phyloP scores from a whole-genome alignment of 352 stramenopile genomes.

The Phytopythium helicoides region DNA sequence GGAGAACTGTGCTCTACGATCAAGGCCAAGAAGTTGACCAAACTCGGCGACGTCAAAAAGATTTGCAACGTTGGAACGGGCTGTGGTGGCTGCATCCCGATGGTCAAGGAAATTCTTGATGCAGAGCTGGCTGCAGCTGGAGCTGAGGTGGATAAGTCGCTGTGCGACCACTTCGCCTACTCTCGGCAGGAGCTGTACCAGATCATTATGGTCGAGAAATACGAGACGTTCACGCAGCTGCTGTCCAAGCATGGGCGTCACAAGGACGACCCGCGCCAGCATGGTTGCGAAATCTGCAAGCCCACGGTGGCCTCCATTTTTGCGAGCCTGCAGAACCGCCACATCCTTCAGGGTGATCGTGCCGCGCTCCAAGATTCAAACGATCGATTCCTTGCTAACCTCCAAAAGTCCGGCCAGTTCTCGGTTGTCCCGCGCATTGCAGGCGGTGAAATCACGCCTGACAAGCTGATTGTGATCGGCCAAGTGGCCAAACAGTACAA shows the following conservation, averaged over 20 bases:
- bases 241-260: slow-evolving; percentile 74
- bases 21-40: slow-evolving; percentile 69
- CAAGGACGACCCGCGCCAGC: slow-evolving; percentile 26
- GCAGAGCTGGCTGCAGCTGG: slow-evolving; percentile 86
- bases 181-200: slow-evolving; percentile 90
- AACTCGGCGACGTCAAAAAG: slow-evolving; percentile 78
- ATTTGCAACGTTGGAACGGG: slow-evolving; percentile 86
- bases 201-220: slow-evolving; percentile 77
- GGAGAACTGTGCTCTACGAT: slow-evolving; percentile 75
- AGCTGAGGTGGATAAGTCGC: slow-evolving; percentile 80
- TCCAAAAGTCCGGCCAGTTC: slow-evolving; percentile 92
- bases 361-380: slow-evolving; percentile 91
- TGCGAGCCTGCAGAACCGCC: slow-evolving; percentile 86
- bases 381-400: slow-evolving; percentile 90
- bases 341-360: slow-evolving; percentile 76
- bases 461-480: slow-evolving; percentile 89
- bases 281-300: slow-evolving; percentile 93
- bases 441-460: slow-evolving; percentile 88
- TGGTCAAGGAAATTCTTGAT: slow-evolving; percentile 87
- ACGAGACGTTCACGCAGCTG: slow-evolving; percentile 88
- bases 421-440: slow-evolving; percentile 90
- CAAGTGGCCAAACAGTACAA: slow-evolving; percentile 88
- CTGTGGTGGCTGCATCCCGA: slow-evolving; percentile 89
- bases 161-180: slow-evolving; percentile 92
- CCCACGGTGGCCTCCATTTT: slow-evolving; percentile 91